Conservation (phyloP, 805 yeast genomes). For the Metschnikowia reukaufii region DNA sequence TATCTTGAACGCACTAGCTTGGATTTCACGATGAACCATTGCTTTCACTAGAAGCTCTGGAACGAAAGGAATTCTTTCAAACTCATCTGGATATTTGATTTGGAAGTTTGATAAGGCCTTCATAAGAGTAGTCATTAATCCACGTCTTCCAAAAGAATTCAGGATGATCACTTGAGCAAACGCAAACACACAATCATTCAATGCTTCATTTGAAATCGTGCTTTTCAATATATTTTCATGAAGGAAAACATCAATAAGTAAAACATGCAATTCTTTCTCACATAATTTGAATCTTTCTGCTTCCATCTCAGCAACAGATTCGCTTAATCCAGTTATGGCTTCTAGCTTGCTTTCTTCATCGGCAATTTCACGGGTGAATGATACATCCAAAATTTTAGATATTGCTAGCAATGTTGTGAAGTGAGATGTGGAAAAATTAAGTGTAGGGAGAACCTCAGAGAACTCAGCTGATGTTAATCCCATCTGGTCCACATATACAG, state of each 20-base stretch:
- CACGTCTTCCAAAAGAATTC: conserved; percentile 61
- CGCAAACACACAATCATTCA: conserved; percentile 27
- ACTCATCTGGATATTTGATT: conserved; percentile 24
- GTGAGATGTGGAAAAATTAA: conserved; percentile 25
- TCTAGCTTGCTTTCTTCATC: conserved; percentile 9
- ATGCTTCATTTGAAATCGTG: conserved; percentile 30
- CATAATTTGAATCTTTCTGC: conserved; percentile 61
- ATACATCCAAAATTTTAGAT: conserved; percentile 19
- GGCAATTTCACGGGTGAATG: conserved; percentile 12
- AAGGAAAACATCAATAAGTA: conserved; percentile 52
- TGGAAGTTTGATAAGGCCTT: conserved; percentile 47
- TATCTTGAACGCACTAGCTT: conserved; percentile 54
- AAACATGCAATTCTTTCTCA: conserved; percentile 63
- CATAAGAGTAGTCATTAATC: conserved; percentile 62
- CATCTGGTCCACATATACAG: conserved; percentile 16
- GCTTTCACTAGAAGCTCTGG: conserved; percentile 47
- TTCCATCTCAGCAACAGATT: conserved; percentile 59
- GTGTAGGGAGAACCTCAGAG: conserved; percentile 1
- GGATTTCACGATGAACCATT: conserved; percentile 52
- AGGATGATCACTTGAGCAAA: conserved; percentile 47
- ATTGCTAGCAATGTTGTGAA: conserved; percentile 27
- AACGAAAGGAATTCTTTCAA: conserved; percentile 52
- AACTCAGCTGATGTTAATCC: conserved; percentile 1
- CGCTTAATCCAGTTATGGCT: conserved; percentile 32
- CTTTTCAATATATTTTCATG: conserved; percentile 39